phyloP scores from a whole-genome alignment of 176 grass and related monocot species.

The Stipa capillata region DNA sequence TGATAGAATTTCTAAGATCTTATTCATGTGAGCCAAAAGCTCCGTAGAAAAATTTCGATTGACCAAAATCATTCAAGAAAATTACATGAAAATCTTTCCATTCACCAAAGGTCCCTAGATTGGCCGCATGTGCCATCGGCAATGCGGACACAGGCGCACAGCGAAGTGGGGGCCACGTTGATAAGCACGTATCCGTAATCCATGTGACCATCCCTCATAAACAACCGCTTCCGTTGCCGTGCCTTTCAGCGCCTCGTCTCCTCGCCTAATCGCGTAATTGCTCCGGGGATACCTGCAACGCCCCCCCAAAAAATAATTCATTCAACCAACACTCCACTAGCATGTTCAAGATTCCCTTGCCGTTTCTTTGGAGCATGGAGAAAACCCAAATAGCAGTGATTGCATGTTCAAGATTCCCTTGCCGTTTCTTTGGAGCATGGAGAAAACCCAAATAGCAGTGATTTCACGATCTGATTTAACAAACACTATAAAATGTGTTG shows the following conservation, averaged over 20 bases:
- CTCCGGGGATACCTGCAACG: neutral
- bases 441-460: no score
- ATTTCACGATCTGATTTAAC: no score
- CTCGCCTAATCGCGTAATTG: neutral
- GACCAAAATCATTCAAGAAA: no score
- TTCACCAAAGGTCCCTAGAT: no score
- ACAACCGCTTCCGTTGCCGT: slow-evolving; percentile 17
- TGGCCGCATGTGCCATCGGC: no score
- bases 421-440: neutral
- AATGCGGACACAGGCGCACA: slow-evolving; percentile 14
- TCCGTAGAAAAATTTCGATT: no score
- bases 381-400: no score
- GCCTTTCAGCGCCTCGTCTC: slow-evolving; percentile 42
- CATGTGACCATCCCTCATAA: slow-evolving; percentile 31
- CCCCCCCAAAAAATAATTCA: neutral
- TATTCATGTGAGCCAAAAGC: no score
- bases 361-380: neutral
- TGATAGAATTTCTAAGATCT: no score
- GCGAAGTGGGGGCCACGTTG: neutral
- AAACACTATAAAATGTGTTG: no score
- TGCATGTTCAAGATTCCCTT: neutral
- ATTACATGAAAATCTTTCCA: no score
- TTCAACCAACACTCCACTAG: neutral
- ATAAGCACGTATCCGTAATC: slow-evolving; percentile 29
- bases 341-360: neutral